Conservation (phyloP, 495 filamentous ascomycete species). For the Lophiostoma macrostomum region DNA sequence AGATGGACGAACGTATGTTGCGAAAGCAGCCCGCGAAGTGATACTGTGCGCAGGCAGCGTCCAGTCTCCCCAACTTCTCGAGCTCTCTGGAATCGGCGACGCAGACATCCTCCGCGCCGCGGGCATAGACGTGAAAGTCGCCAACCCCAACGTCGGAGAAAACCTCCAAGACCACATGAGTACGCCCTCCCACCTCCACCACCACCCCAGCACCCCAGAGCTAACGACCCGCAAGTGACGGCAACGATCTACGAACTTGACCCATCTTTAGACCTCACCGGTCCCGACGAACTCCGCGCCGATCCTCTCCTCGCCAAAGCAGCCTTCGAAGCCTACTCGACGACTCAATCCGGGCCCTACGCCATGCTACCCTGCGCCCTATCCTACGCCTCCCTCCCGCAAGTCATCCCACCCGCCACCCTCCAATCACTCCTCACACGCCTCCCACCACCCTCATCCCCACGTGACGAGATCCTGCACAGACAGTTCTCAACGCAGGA, state of each 20-base stretch:
- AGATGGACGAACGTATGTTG: conserved; percentile 32
- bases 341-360: conserved; percentile 39
- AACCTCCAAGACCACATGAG: conserved; percentile 49
- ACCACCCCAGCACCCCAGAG: neutral
- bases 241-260: conserved; percentile 49
- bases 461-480: conserved; percentile 29
- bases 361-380: conserved; percentile 43
- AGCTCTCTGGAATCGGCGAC: conserved; percentile 43
- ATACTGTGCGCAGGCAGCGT: conserved; percentile 36
- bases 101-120: conserved; percentile 24
- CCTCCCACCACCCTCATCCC: neutral
- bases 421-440: conserved; percentile 5
- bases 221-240: conserved; percentile 39
- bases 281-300: conserved; percentile 45
- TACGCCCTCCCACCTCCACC: too few species aligned
- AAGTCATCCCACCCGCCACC: conserved; percentile 35
- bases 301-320: conserved; percentile 34
- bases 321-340: conserved; percentile 36
- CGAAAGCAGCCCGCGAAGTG: conserved; percentile 34
- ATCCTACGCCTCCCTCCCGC: conserved; percentile 48
- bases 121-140: conserved; percentile 29
- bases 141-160: conserved; percentile 42
- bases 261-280: conserved; percentile 38
- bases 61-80: conserved; percentile 36
- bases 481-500: conserved; percentile 39